Evolutionary conservation across 1,284 basidiomycete genomes (phyloP).

Genomic region (Fomitopsis pinicola): DNA sequence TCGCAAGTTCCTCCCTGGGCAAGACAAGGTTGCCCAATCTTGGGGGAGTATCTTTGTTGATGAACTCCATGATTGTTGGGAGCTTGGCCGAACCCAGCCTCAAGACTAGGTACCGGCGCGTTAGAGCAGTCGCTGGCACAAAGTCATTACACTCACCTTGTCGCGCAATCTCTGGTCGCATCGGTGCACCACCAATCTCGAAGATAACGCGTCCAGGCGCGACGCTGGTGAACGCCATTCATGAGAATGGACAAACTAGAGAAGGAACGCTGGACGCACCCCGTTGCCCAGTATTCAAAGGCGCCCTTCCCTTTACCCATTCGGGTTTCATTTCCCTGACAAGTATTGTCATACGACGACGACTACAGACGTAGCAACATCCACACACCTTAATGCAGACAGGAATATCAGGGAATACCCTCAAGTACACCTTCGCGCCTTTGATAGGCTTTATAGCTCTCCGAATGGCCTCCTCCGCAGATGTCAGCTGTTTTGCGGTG

Average conservation of each 20-base stretch:
- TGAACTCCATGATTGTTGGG: slow-evolving; percentile 88
- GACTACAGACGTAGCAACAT: neutral
- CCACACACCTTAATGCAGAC: slow-evolving; percentile 88
- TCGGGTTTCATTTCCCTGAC: slow-evolving; percentile 94
- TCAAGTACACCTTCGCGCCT: slow-evolving; percentile 83
- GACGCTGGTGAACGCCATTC: slow-evolving; percentile 47
- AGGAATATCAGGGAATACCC: slow-evolving; percentile 95
- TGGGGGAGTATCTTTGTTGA: slow-evolving; percentile 67
- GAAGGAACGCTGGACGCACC: slow-evolving; percentile 44
- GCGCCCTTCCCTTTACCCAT: slow-evolving; percentile 99
- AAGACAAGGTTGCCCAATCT: slow-evolving; percentile 74
- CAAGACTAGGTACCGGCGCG: slow-evolving; percentile 52
- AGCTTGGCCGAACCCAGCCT: slow-evolving; percentile 89
- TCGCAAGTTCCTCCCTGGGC: slow-evolving; percentile 29
- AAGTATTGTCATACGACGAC: neutral
- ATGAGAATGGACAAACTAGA: neutral
- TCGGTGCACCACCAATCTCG: slow-evolving; percentile 88
- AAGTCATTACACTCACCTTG: slow-evolving; percentile 60
- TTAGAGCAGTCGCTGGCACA: neutral
- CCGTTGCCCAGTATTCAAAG: slow-evolving; percentile 96
- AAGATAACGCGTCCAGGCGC: slow-evolving; percentile 92
- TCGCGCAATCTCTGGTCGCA: slow-evolving; percentile 90
- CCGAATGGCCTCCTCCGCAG: slow-evolving; percentile 86
- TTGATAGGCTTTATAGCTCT: slow-evolving; percentile 91
- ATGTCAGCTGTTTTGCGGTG: slow-evolving; percentile 88